These are phyloP conservation scores for Myrica gale DNA, from an alignment of 306 rosid species.

Conservation along the genomic window DNA sequence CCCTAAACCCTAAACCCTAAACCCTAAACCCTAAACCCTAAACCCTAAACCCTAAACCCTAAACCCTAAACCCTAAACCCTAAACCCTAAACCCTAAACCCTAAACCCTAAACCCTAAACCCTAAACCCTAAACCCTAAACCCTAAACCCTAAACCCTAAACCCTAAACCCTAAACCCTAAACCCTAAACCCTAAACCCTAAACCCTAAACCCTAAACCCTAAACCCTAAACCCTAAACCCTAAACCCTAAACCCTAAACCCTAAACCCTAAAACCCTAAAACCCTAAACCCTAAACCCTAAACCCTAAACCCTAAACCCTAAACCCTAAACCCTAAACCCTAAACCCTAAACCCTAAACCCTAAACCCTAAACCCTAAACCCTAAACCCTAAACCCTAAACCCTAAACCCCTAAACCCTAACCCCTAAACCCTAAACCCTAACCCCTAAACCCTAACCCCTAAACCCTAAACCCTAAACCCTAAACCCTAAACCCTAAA, in stretches of 20 bases:
- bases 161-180: conserved; percentile 17
- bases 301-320: conserved; percentile 9
- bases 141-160: conserved; percentile 10
- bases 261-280: conserved; percentile 10
- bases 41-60: no score
- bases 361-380: conserved; percentile 15
- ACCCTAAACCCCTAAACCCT: no score
- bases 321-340: conserved; percentile 25
- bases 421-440: no score
- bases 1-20: fast-evolving
- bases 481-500: no score
- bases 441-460: no score
- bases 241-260: conserved; percentile 21
- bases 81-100: no score
- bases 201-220: conserved; percentile 27
- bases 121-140: conserved; percentile 13
- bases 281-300: conserved; percentile 8
- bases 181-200: conserved; percentile 16
- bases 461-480: no score
- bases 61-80: no score
- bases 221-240: conserved; percentile 28
- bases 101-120: no score
- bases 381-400: neutral
- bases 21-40: fast-evolving
- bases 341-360: conserved; percentile 24